phyloP scores from a whole-genome alignment of 169 alveolate genomes.

The Plasmodium berghei region DNA sequence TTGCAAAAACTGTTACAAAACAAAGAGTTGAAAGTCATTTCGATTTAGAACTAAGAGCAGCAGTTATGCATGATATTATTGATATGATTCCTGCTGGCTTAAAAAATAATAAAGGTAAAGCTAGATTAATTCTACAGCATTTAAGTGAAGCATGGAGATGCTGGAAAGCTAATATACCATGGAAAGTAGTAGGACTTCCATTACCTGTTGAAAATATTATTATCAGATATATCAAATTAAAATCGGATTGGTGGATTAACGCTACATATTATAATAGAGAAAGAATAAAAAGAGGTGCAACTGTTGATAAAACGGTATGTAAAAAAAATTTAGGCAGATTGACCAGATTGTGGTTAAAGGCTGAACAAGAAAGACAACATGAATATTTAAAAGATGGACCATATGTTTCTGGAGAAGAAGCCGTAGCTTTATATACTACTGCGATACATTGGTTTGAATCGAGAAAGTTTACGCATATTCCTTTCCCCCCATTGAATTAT shows the following conservation, averaged over 20 bases:
- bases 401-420: slow-evolving; percentile 98
- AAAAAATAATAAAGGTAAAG: slow-evolving; percentile 94
- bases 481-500: slow-evolving; percentile 99
- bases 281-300: slow-evolving; percentile 99
- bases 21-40: slow-evolving; percentile 99
- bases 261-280: slow-evolving; percentile 99
- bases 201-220: slow-evolving; percentile 99
- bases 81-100: slow-evolving; percentile 99
- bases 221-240: slow-evolving; percentile 97
- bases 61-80: slow-evolving; percentile 99
- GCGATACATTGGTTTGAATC: slow-evolving; percentile 99
- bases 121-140: slow-evolving; percentile 98
- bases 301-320: slow-evolving; percentile 99
- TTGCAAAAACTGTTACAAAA: slow-evolving; percentile 99
- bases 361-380: slow-evolving; percentile 99
- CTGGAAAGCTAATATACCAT: slow-evolving; percentile 99
- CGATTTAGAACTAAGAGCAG: slow-evolving; percentile 99
- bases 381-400: slow-evolving; percentile 99
- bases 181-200: slow-evolving; percentile 99
- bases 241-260: slow-evolving; percentile 99
- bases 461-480: slow-evolving; percentile 98
- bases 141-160: slow-evolving; percentile 99
- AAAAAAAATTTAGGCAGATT: slow-evolving; percentile 99
- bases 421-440: slow-evolving; percentile 99
- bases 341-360: slow-evolving; percentile 99